A percentile compares a stretch with the other conserved stretches of the same genome.
Conservation (phyloP, 2,329 filamentous ascomycete genomes). For the Aspergillus intermedius region DNA sequence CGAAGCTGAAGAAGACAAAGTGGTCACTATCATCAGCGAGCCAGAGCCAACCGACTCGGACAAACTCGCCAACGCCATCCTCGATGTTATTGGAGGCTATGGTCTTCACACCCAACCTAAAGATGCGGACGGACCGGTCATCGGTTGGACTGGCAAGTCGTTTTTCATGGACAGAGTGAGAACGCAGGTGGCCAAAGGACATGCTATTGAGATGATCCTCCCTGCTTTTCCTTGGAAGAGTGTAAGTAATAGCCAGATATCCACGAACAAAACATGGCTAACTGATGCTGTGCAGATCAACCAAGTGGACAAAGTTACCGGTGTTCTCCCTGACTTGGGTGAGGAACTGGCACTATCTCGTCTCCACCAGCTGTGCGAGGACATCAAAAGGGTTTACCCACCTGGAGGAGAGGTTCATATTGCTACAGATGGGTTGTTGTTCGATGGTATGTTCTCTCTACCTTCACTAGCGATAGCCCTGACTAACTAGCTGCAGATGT, state of each 20-base stretch:
- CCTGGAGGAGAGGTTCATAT: slow-evolving; percentile 38
- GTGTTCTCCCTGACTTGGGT: slow-evolving; percentile 36
- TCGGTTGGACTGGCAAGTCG: slow-evolving; percentile 17
- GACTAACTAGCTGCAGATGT: slow-evolving; percentile 22
- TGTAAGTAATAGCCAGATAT: too few relatives aligned
- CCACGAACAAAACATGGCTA: too few relatives aligned
- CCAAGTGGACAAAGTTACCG: slow-evolving; percentile 28
- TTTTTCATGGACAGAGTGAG: slow-evolving; percentile 16
- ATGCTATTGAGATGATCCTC: slow-evolving; percentile 16
- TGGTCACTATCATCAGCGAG: too few relatives aligned
- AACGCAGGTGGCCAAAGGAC: slow-evolving; percentile 16
- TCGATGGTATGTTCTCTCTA: slow-evolving; percentile 19
- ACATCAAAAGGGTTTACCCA: slow-evolving; percentile 33
- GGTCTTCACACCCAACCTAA: slow-evolving; percentile 12
- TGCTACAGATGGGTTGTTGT: slow-evolving; percentile 40
- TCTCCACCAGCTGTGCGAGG: slow-evolving; percentile 35
- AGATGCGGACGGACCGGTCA: slow-evolving; percentile 15
- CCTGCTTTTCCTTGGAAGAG: slow-evolving; percentile 25
- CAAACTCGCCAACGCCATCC: slow-evolving; percentile 1
- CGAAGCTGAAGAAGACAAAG: too few relatives aligned
- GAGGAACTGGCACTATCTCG: slow-evolving; percentile 38
- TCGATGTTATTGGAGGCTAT: slow-evolving; percentile 21
- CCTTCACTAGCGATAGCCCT: not conserved
- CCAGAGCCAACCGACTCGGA: too few relatives aligned
- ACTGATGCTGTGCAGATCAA: slow-evolving; percentile 5